Evolutionary conservation across 768 basidiomycete genomes (phyloP).

Genomic region (Pleurotus sapidus): DNA sequence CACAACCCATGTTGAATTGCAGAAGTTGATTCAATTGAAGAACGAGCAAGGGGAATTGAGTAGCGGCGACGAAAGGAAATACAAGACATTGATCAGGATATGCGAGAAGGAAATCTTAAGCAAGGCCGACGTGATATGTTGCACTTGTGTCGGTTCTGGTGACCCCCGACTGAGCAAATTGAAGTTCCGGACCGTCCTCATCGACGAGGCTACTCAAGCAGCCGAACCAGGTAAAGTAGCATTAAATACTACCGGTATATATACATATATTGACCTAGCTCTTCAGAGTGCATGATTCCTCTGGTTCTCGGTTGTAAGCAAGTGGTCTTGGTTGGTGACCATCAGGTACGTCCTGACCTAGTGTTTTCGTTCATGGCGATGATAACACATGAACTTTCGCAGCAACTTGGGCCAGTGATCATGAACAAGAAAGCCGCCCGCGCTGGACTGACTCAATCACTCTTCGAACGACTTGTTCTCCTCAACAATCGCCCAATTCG

Average conservation of each 20-base stretch:
- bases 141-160: slow-evolving; percentile 96
- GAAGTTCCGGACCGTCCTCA: slow-evolving; percentile 97
- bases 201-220: slow-evolving; percentile 98
- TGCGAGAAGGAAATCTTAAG: slow-evolving; percentile 97
- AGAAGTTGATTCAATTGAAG: slow-evolving; percentile 97
- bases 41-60: slow-evolving; percentile 97
- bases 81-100: slow-evolving; percentile 91
- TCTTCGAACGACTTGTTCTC: slow-evolving; percentile 95
- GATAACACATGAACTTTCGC: slow-evolving; percentile 10
- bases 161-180: slow-evolving; percentile 95
- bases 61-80: slow-evolving; percentile 95
- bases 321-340: slow-evolving; percentile 96
- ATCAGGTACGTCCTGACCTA: slow-evolving; percentile 43
- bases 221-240: slow-evolving; percentile 82
- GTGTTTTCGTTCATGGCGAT: neutral
- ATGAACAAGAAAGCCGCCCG: slow-evolving; percentile 99
- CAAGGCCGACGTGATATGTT: slow-evolving; percentile 97
- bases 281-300: slow-evolving; percentile 97
- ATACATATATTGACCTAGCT: slow-evolving; percentile 12
- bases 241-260: slow-evolving; percentile 9
- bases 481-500: slow-evolving; percentile 96
- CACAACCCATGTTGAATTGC: slow-evolving; percentile 93
- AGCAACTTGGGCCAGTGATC: slow-evolving; percentile 98
- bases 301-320: slow-evolving; percentile 98
- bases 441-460: slow-evolving; percentile 96